These are phyloP conservation scores for Penicillium desertorum DNA, from an alignment of 495 filamentous ascomycete genomes.

Conservation along the genomic window DNA sequence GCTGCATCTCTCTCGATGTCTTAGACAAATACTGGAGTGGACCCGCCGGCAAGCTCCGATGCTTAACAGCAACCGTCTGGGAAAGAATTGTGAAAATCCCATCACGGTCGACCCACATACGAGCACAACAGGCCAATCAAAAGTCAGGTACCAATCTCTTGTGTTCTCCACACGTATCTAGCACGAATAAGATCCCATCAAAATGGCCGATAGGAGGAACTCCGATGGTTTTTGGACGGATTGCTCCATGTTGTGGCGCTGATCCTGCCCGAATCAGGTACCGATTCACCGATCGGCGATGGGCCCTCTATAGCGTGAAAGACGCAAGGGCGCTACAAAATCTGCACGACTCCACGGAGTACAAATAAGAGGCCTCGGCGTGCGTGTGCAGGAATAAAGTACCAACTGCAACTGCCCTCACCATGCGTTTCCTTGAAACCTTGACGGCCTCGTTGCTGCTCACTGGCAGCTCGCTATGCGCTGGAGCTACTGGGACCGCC, in stretches of 20 bases:
- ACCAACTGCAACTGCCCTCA: background rate
- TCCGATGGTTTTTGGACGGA: background rate
- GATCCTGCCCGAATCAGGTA: slow-evolving; percentile 1
- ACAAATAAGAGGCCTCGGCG: background rate
- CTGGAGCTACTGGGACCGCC: slow-evolving; percentile 9
- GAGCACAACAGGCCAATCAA: background rate
- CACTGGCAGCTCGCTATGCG: slow-evolving; percentile 14
- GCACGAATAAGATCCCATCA: background rate
- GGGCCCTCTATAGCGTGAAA: background rate
- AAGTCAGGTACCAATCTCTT: background rate
- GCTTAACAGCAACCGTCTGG: background rate
- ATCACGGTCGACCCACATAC: background rate
- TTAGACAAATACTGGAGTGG: background rate
- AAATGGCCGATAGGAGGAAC: background rate
- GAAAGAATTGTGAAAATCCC: background rate
- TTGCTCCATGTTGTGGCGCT: background rate
- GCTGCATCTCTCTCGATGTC: no score
- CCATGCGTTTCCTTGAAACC: slow-evolving; percentile 15
- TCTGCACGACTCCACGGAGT: background rate
- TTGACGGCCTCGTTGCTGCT: slow-evolving; percentile 24
- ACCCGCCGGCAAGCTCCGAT: slow-evolving; percentile 6
- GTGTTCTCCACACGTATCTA: background rate
- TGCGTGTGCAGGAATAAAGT: background rate
- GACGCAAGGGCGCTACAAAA: background rate
- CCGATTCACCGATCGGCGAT: slow-evolving; percentile 1